Base-by-base conservation (phyloP, 257 asterid genomes). In the Prunella vulgaris region DNA sequence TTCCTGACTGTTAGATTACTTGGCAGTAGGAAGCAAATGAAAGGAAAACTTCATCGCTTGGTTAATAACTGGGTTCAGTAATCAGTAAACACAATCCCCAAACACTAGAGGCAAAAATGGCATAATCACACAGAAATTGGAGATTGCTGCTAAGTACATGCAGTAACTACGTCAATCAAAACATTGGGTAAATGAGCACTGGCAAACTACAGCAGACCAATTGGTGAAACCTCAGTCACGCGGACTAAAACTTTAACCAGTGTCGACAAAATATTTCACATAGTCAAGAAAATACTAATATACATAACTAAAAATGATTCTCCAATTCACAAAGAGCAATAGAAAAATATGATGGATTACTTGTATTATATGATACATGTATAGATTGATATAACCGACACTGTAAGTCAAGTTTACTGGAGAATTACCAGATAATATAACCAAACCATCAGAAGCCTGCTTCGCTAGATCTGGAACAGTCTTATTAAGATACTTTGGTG, bases 401-500 rank as follows among this genome's bases (percentile, higher is more conserved):
- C 21, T 7, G 64, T 58, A 68, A 53, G 35, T 35, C 57, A 60
- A 35, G 48, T 24, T 60, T 21, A 56, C 30, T 7, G 20, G 64
- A 73, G 44, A 75, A 59, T 80, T 82, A 92, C 97, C 97, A 48
- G 97, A 92, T 69, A 92, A 74, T 70, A 87, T 74, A 57, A 89
- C 89, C 60, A 89, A 72, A 64, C 96, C 96, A 28, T 87, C 96
- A 69, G 95, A 35, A 21, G 98, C 84, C 64, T 89, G 84, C 78
- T 92, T 84, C 0, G 92, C 89, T 56, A 92, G 74, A 71, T 86
- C 94, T 0, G 96, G 95, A 61, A 89, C 72, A 76, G 94, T 86
- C 80, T 42, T 87, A 83, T 87, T 92, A 53, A 87, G 88, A 80
- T 92, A 87, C 78, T 79, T 89, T 21, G 96, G 94, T 32, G 96